Evolutionary conservation across 305 asterid genomes (phyloP).

Genomic region (Fraxinus angustifolia): DNA sequence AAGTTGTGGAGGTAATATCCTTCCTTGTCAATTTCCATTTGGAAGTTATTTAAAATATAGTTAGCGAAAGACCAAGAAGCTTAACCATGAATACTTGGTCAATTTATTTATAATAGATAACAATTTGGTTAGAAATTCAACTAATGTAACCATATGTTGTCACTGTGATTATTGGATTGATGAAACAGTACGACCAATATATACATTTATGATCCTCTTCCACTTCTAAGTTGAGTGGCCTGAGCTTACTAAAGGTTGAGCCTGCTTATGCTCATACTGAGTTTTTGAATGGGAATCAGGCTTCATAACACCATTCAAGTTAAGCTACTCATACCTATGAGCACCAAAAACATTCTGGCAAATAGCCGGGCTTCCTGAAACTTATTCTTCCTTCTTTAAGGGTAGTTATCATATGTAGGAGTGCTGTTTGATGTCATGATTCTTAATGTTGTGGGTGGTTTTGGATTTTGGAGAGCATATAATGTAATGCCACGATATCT

Average conservation of each 20-base stretch:
- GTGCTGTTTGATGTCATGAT: neutral
- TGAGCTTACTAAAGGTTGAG: neutral
- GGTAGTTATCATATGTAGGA: neutral
- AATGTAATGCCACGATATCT: neutral
- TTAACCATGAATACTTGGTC: neutral
- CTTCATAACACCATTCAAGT: neutral
- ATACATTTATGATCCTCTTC: neutral
- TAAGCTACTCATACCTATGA: neutral
- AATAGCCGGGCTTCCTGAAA: neutral
- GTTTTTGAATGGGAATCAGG: neutral
- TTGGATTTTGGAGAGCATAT: neutral
- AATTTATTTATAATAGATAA: neutral
- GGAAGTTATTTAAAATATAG: neutral
- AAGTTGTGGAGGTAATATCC: neutral
- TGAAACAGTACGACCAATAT: neutral
- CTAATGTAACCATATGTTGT: neutral
- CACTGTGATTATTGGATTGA: neutral
- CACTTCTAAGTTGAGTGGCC: neutral
- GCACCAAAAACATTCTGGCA: neutral
- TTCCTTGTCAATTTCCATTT: neutral
- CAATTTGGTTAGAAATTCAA: neutral
- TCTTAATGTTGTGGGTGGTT: neutral
- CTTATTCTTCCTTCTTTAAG: neutral
- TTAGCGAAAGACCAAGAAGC: neutral
- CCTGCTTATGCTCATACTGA: neutral